Evolutionary conservation across 768 basidiomycete species (phyloP).

Genomic region (Termitomyces heimii): DNA sequence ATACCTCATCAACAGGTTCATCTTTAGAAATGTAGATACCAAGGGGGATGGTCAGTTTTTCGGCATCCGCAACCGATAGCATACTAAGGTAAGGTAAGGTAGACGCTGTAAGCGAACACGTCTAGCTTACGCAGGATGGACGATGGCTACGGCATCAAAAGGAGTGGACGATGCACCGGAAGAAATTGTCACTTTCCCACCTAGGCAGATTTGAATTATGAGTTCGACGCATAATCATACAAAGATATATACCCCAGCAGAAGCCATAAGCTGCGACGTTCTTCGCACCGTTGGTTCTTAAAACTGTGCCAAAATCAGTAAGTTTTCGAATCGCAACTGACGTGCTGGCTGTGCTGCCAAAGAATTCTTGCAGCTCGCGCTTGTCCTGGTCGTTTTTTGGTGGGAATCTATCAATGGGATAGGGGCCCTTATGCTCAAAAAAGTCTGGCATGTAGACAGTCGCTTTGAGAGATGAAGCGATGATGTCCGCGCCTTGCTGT

Average conservation of each 20-base stretch:
- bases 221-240: background rate
- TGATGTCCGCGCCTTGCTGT: conserved; percentile 59
- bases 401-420: conserved; percentile 44
- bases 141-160: conserved; percentile 41
- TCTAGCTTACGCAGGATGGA: conserved; percentile 54
- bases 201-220: conserved; percentile 16
- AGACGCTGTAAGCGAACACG: background rate
- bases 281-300: conserved; percentile 37
- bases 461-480: conserved; percentile 44
- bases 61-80: conserved; percentile 44
- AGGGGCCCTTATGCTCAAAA: conserved; percentile 48
- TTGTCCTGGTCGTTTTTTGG: conserved; percentile 49
- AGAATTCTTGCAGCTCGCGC: conserved; percentile 49
- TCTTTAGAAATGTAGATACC: conserved; percentile 53
- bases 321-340: conserved; percentile 33
- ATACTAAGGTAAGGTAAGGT: conserved; percentile 29
- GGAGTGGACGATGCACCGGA: conserved; percentile 33
- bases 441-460: conserved; percentile 66
- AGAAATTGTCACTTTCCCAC: conserved; percentile 44
- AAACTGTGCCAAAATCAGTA: conserved; percentile 29
- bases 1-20: conserved; percentile 50
- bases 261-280: conserved; percentile 47
- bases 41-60: conserved; percentile 45
- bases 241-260: conserved; percentile 44
- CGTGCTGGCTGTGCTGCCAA: conserved; percentile 46